phyloP scores from a whole-genome alignment of 768 basidiomycete genomes.

The Pulveroboletus ravenelii region DNA sequence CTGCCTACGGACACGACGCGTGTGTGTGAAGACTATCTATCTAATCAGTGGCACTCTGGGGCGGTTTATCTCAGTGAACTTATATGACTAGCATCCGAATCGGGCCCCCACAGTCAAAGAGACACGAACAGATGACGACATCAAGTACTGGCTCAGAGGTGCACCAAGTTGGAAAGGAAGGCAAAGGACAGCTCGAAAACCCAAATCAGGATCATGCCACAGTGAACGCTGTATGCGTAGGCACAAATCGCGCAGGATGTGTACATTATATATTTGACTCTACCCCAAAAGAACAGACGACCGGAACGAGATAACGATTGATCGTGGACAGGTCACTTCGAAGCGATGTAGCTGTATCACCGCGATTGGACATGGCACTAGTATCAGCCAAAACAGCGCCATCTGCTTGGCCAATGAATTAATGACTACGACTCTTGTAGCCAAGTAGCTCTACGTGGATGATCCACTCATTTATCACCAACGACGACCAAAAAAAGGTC shows the following conservation, averaged over 20 bases:
- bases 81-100: neutral
- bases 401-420: neutral
- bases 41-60: conserved; percentile 4
- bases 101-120: neutral
- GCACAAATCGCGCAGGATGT: neutral
- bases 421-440: no score
- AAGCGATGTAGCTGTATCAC: neutral
- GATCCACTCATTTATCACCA: neutral
- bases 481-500: neutral
- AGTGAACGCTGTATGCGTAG: neutral
- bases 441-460: neutral
- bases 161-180: neutral
- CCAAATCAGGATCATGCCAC: no score
- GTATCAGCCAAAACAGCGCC: neutral
- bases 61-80: neutral
- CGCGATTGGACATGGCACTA: neutral
- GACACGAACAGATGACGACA: neutral
- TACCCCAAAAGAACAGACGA: neutral
- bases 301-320: neutral
- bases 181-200: no score
- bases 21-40: conserved; percentile 5
- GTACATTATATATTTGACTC: neutral
- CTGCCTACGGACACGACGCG: neutral
- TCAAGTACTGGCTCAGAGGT: neutral
- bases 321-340: neutral